These are phyloP conservation scores for Gonapodya sp. DNA, from an alignment of 192 early-diverging fungal species.

Conservation along the genomic window DNA sequence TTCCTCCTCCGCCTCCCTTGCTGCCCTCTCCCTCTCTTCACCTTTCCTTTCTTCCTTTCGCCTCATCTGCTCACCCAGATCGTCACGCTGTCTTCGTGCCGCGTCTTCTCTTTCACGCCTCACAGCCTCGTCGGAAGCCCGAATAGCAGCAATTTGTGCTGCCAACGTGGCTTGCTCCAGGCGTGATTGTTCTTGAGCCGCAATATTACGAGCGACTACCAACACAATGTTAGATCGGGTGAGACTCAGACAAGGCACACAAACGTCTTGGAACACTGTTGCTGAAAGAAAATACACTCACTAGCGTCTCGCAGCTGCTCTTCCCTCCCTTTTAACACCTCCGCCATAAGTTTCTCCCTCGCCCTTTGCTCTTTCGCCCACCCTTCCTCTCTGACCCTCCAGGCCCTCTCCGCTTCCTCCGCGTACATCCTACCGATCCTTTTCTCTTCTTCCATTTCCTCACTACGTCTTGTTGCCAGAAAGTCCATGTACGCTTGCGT, in stretches of 20 bases:
- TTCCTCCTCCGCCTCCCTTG: conserved; percentile 15
- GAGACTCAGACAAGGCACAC: too few relatives aligned
- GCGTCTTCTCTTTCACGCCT: conserved; percentile 14
- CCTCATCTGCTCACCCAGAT: conserved; percentile 29
- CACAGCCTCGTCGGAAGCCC: conserved; percentile 22
- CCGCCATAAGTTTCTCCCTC: conserved; percentile 37
- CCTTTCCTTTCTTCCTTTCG: conserved; percentile 18
- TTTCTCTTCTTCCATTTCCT: background rate
- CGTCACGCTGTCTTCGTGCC: conserved; percentile 18
- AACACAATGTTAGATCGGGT: too few relatives aligned
- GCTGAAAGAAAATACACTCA: too few relatives aligned
- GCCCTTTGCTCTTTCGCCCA: conserved; percentile 38
- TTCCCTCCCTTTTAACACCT: conserved; percentile 32
- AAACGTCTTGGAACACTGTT: too few relatives aligned
- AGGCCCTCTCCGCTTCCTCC: conserved; percentile 35
- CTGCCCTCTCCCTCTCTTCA: conserved; percentile 14
- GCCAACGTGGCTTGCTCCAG: conserved; percentile 26
- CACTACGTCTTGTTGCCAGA: background rate
- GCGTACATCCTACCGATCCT: conserved; percentile 25
- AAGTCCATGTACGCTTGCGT: conserved; percentile 19
- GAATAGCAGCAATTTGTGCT: conserved; percentile 22
- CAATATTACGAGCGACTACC: conserved; percentile 28
- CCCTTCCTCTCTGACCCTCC: conserved; percentile 34
- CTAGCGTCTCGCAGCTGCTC: conserved; percentile 31
- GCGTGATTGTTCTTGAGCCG: conserved; percentile 20